These are phyloP conservation scores for Chamaenerion angustifolium DNA, from an alignment of 345 rosid species.

Conservation along the genomic window DNA sequence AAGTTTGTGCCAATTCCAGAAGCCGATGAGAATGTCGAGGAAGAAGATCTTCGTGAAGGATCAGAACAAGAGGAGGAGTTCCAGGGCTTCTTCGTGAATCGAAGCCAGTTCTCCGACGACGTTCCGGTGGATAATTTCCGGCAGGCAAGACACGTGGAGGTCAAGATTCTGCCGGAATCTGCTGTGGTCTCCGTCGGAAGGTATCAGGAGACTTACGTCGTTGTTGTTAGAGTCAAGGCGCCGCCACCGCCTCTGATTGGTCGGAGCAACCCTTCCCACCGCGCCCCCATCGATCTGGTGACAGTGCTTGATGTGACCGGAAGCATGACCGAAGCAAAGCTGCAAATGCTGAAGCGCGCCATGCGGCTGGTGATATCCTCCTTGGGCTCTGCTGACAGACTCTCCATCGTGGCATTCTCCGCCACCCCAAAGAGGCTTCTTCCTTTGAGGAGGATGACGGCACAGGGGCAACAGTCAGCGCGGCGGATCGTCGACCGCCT, in stretches of 20 bases:
- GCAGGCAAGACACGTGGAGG: conserved; percentile 42
- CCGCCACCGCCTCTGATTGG: conserved; percentile 27
- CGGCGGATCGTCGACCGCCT: conserved; percentile 47
- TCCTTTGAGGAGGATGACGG: conserved; percentile 70
- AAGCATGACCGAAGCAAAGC: conserved; percentile 37
- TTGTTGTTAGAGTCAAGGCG: conserved; percentile 49
- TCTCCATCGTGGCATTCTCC: conserved; percentile 56
- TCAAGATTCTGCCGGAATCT: conserved; percentile 43
- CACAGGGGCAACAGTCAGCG: conserved; percentile 46
- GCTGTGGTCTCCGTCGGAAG: conserved; percentile 47
- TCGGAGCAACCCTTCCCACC: conserved; percentile 21
- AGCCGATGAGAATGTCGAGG: conserved; percentile 38
- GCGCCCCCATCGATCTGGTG: conserved; percentile 71
- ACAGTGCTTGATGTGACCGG: conserved; percentile 56
- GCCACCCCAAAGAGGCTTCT: conserved; percentile 42
- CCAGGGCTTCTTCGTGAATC: conserved; percentile 63
- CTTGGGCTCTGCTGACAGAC: conserved; percentile 51
- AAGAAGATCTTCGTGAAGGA: conserved; percentile 15
- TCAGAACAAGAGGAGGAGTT: conserved; percentile 45
- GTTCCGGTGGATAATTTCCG: conserved; percentile 5
- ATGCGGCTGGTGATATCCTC: conserved; percentile 52
- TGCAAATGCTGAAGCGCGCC: conserved; percentile 62
- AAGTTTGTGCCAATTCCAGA: conserved; percentile 57
- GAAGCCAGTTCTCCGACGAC: conserved; percentile 36
- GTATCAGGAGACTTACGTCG: conserved; percentile 48